phyloP scores from a whole-genome alignment of 305 asterid genomes.

The Vinca major region DNA sequence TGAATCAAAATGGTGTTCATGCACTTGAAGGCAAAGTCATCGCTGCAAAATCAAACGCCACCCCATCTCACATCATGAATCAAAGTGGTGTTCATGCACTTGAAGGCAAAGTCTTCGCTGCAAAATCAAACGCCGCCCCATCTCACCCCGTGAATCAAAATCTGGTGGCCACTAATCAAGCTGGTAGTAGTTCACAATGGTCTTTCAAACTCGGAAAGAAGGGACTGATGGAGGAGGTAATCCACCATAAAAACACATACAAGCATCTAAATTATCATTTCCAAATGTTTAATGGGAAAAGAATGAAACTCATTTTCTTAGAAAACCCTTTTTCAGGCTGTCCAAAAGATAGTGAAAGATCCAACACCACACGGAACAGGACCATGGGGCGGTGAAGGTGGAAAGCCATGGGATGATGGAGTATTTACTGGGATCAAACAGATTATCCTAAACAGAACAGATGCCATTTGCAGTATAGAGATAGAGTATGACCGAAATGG shows the following conservation, averaged over 20 bases:
- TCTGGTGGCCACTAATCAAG: constrained; percentile 10
- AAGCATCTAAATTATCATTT: neutral
- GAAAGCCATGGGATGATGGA: constrained; percentile 84
- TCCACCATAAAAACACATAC: no score
- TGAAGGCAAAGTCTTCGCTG: constrained; percentile 30
- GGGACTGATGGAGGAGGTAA: constrained; percentile 54
- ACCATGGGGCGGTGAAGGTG: constrained; percentile 85
- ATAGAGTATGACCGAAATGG: constrained; percentile 62
- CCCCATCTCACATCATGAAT: neutral
- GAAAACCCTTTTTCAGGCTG: constrained; percentile 21
- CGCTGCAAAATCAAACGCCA: constrained; percentile 8
- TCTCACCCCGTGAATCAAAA: constrained; percentile 13
- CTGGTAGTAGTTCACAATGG: constrained; percentile 31
- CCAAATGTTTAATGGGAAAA: neutral
- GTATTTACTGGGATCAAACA: constrained; percentile 68
- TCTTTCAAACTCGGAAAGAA: constrained; percentile 33
- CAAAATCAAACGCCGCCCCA: constrained; percentile 3
- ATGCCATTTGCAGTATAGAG: constrained; percentile 44
- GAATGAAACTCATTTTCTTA: neutral
- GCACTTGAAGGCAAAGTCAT: constrained; percentile 34
- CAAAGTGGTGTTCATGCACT: constrained; percentile 43
- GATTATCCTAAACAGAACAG: constrained; percentile 41
- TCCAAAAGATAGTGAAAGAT: constrained; percentile 39
- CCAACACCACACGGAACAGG: constrained; percentile 68
- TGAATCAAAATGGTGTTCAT: constrained; percentile 26